phyloP scores from a whole-genome alignment of 1,139 yeast species.

The Sugiyamaella neomexicana region DNA sequence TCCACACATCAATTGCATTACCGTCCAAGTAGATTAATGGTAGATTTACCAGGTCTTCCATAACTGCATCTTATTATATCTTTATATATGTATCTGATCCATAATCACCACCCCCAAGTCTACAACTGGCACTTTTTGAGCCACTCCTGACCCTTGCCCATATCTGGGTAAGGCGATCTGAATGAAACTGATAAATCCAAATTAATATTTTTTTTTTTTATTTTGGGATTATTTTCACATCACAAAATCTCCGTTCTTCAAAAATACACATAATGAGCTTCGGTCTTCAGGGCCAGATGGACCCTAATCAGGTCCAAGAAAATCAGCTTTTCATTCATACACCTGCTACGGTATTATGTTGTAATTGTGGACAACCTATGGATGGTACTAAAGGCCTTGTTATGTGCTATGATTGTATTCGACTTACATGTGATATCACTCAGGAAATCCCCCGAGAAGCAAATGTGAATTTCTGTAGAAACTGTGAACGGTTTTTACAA shows the following conservation, averaged over 20 bases:
- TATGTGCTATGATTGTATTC: constrained; percentile 97
- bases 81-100: background rate
- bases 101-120: too few relatives aligned
- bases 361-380: constrained; percentile 98
- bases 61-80: background rate
- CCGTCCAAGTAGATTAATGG: too few relatives aligned
- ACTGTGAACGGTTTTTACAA: constrained; percentile 92
- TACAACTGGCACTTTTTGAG: background rate
- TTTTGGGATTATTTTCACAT: constrained; percentile 9
- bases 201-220: background rate
- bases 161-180: constrained; percentile 12
- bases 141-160: constrained; percentile 1
- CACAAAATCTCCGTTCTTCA: background rate
- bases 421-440: constrained; percentile 89
- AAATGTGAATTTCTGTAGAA: constrained; percentile 87
- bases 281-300: constrained; percentile 8
- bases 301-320: constrained; percentile 16
- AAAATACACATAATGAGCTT: constrained; percentile 9
- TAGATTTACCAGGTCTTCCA: too few relatives aligned
- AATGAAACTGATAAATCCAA: background rate
- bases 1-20: too few relatives aligned
- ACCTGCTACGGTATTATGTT: constrained; percentile 75
- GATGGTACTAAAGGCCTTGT: constrained; percentile 91
- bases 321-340: constrained; percentile 23
- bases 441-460: constrained; percentile 96